Base-by-base conservation (phyloP, 176 grass and related monocot species). In the Aegilops longissima region DNA sequence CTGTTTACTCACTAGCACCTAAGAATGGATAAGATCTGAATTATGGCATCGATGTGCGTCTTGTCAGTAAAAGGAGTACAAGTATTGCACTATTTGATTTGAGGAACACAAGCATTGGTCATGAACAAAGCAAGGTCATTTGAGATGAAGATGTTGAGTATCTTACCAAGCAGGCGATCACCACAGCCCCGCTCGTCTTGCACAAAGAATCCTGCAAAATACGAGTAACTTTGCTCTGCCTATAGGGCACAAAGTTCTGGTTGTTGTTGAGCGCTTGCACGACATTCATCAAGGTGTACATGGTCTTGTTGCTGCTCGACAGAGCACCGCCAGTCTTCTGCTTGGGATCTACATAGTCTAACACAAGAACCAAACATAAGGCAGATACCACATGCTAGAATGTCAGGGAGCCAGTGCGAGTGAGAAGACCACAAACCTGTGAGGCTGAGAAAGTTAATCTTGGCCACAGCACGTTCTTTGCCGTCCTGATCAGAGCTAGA, bases 201-300 rank as follows among this genome's bases (percentile, higher is more conserved):
- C 86, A 73, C 64, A 95, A 73, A 38, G 80, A 92, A 17, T 95
- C 93, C 84, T 95, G 93, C 83, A 95, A 66, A 65, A 95, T 83
- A 61, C 88, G 88, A 23, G 93, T 92, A 35, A 90, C 27, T 88
- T 88, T 90, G 83, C 86, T 88, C 78, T 86, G 75, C 38, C 93
- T 74, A 40, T 90, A 95, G 10, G 88, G 90, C 77, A 95, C 75
- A 42, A 83, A 88, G 24, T 7, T 84, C 8, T 88, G 85, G 30
- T 86, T 86, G 38, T 9, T 83, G 20, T 95, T 92, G 20, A 95
- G 54, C 58, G 88, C 80, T 67, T 84, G 86, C 0, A 88, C 80
- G 8, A 90, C 90, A 54, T 95, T 90, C 78, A 90, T 75, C 40
- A 95, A 56, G 25, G 88, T 77, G 81, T 92, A 90, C 39, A 40